These are phyloP conservation scores for Neurospora sp. DNA, from an alignment of 495 filamentous ascomycete genomes.

Conservation along the genomic window DNA sequence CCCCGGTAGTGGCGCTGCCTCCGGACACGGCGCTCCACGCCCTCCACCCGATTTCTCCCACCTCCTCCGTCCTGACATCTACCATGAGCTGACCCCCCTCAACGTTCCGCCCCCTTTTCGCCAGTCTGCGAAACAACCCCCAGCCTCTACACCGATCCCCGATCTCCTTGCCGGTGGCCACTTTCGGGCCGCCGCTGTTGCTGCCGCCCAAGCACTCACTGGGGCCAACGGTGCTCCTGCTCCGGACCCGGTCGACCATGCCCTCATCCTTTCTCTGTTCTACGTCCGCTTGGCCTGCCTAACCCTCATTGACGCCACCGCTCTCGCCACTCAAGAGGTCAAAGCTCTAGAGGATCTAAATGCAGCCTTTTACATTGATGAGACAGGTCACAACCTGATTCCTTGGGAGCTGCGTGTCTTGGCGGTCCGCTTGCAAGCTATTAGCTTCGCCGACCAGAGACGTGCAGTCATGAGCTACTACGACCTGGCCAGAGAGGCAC, in stretches of 20 bases:
- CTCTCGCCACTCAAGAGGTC: slow-evolving; percentile 75
- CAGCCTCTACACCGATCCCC: slow-evolving; percentile 38
- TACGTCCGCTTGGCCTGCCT: slow-evolving; percentile 80
- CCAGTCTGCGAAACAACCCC: slow-evolving; percentile 31
- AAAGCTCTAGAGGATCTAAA: slow-evolving; percentile 75
- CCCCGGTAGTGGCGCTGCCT: slow-evolving; percentile 16
- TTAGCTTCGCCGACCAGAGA: slow-evolving; percentile 75
- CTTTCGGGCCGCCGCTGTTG: slow-evolving; percentile 65
- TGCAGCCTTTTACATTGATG: slow-evolving; percentile 53
- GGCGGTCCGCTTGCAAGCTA: slow-evolving; percentile 68
- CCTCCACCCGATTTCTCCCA: slow-evolving; percentile 64
- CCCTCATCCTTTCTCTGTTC: slow-evolving; percentile 61
- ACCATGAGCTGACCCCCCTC: slow-evolving; percentile 62
- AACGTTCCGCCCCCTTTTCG: slow-evolving; percentile 57
- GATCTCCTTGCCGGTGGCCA: slow-evolving; percentile 48
- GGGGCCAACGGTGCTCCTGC: slow-evolving; percentile 33
- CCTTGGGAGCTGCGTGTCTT: slow-evolving; percentile 85
- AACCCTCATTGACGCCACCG: slow-evolving; percentile 54
- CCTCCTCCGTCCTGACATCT: slow-evolving; percentile 68
- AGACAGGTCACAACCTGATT: slow-evolving; percentile 45
- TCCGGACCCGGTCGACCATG: slow-evolving; percentile 45
- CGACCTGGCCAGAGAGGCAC: slow-evolving; percentile 69
- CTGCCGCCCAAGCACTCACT: slow-evolving; percentile 58
- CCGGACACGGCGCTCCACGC: slow-evolving; percentile 10
- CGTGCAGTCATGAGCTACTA: slow-evolving; percentile 81